Conservation (phyloP, 164 flowering plant genomes). For the Vitis vinifera region DNA sequence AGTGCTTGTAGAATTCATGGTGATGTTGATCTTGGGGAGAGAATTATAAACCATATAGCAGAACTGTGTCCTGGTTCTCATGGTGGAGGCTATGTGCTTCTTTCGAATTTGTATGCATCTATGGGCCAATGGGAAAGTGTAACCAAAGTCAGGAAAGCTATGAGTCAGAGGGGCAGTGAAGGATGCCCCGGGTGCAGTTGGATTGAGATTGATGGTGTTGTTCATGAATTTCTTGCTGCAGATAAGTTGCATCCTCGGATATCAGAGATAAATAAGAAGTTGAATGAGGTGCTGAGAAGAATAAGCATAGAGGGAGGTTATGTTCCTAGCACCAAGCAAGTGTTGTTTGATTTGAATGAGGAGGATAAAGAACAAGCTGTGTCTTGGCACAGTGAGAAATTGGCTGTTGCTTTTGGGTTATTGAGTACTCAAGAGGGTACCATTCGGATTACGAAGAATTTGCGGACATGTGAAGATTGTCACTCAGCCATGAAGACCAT, state of each 20-base stretch:
- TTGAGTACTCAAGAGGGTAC: too few relatives aligned
- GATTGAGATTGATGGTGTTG: conserved; percentile 7
- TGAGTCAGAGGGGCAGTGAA: conserved; percentile 5
- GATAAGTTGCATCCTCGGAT: background rate
- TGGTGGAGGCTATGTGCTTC: conserved; percentile 8
- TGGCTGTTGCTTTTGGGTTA: too few relatives aligned
- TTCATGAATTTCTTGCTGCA: conserved; percentile 9
- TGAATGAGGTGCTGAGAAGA: background rate
- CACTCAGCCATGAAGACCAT: too few relatives aligned
- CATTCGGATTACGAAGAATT: too few relatives aligned
- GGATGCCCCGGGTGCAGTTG: conserved; percentile 5
- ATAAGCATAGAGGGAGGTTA: too few relatives aligned
- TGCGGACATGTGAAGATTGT: too few relatives aligned
- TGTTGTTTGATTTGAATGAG: too few relatives aligned
- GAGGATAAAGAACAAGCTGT: too few relatives aligned
- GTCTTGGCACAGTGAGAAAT: too few relatives aligned
- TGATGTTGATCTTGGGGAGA: conserved; percentile 9
- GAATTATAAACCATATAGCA: background rate
- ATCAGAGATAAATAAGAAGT: background rate
- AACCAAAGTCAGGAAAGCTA: conserved; percentile 1
- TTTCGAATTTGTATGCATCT: conserved; percentile 15
- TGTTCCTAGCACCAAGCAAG: too few relatives aligned
- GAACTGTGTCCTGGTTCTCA: conserved; percentile 3
- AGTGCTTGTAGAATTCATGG: conserved; percentile 12
- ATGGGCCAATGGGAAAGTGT: conserved; percentile 10